Evolutionary conservation across 495 filamentous ascomycete species (phyloP).

Genomic region (Chaetomidium leptoderma): DNA sequence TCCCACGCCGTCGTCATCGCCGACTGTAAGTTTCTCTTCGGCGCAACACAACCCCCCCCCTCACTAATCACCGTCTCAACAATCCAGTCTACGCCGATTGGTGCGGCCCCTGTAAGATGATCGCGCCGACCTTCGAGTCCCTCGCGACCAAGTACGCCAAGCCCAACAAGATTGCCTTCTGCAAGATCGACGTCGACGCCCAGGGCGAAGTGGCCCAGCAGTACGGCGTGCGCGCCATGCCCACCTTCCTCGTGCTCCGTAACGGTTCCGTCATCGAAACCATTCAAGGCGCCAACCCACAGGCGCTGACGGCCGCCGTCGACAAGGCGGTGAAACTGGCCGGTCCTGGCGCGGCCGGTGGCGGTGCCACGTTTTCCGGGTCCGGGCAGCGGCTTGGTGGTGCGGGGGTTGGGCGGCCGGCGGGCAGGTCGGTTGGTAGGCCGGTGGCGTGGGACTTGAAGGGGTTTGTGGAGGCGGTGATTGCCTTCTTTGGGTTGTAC

Average conservation of each 20-base stretch:
- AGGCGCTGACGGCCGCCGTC: constrained; percentile 68
- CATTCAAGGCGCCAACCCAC: constrained; percentile 73
- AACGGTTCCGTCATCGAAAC: constrained; percentile 64
- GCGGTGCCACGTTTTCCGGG: constrained; percentile 40
- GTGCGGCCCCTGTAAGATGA: constrained; percentile 69
- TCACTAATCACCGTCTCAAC: constrained; percentile 7
- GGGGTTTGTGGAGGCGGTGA: constrained; percentile 43
- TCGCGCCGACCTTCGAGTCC: constrained; percentile 59
- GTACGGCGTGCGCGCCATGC: constrained; percentile 61
- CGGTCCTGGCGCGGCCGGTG: constrained; percentile 36
- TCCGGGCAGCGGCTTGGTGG: constrained; percentile 38
- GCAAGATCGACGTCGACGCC: constrained; percentile 58
- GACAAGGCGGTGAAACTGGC: constrained; percentile 64
- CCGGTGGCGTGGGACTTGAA: constrained; percentile 40
- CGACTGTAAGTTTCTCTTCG: constrained; percentile 50
- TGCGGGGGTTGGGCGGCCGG: constrained; percentile 15
- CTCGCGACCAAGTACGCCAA: constrained; percentile 53
- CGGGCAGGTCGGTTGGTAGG: no score
- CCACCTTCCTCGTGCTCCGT: constrained; percentile 87
- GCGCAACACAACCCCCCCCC: no score
- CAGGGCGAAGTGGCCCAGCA: constrained; percentile 51
- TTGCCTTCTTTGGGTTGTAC: constrained; percentile 59
- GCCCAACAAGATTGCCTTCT: constrained; percentile 53
- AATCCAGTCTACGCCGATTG: constrained; percentile 58
- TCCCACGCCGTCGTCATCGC: constrained; percentile 44